Evolutionary conservation across 257 asterid genomes (phyloP), one percentile per base, ranked within the genome.

Genomic region (Forsythia suspensa): DNA sequence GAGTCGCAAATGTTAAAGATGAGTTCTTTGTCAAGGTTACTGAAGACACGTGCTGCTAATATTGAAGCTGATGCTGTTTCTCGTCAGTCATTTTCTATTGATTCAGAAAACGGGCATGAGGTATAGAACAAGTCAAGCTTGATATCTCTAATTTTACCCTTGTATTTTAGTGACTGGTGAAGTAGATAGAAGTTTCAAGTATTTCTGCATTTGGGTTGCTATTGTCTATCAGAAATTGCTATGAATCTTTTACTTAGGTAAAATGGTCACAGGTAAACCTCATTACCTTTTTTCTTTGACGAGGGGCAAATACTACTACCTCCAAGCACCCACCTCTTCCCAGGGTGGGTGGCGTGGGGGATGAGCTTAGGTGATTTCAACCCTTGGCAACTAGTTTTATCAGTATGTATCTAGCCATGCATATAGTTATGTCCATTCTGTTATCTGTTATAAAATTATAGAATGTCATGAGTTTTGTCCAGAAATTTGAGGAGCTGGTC

Each of bases 1-100:
- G 95, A 90, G 76, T 83, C 85, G 67, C 94, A 85, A 76, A 69
- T 66, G 67, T 83, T 90, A 81, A 86, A 82, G 77, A 80, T 79
- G 74, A 81, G 79, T 75, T 82, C 79, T 73, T 79, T 77, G 72
- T 82, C 89, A 44, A 82, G 68, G 75, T 72, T 74, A 70, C 70
- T 70, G 80, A 59, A 43, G 81, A 69, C 70, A 18, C 69, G 76
- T 44, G 74, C 82, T 67, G 77, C 82, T 76, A 83, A 71, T 78
- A 72, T 68, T 79, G 59, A 65, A 76, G 82, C 65, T 80, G 88
- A 75, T 80, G 75, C 75, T 68, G 77, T 41, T 80, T 82, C 79
- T 73, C 74, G 72, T 51, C 87, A 48, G 72, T 82, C 85, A 21
- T 81, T 74, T 70, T 61, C 83, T 42, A 80, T 71, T 76, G 78